phyloP scores from a whole-genome alignment of 2,329 filamentous ascomycete species.

The Zopfia rhizophila region DNA sequence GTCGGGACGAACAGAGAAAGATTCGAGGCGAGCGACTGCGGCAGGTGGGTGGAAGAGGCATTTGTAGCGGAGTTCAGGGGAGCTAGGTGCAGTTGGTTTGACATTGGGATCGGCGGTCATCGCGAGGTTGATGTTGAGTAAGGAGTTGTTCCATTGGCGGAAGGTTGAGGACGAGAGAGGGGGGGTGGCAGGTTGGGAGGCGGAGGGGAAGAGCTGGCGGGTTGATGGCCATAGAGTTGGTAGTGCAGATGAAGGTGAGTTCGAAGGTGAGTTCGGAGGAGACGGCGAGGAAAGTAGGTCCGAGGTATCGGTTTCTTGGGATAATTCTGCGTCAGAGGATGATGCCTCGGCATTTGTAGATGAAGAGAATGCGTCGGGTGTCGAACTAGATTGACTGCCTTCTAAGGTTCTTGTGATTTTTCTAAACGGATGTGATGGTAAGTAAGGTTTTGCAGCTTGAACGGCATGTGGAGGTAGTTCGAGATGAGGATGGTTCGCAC shows the following conservation, averaged over 20 bases:
- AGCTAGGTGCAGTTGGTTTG: slow-evolving; percentile 41
- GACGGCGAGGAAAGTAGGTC: slow-evolving; percentile 45
- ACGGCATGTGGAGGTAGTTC: slow-evolving; percentile 15
- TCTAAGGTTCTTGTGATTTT: slow-evolving; percentile 12
- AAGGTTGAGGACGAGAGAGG: slow-evolving; percentile 21
- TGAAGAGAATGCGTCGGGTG: slow-evolving; percentile 38
- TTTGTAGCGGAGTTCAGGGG: slow-evolving; percentile 55
- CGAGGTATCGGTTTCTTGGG: slow-evolving; percentile 44
- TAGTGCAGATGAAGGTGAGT: slow-evolving; percentile 24
- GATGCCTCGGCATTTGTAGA: slow-evolving; percentile 42
- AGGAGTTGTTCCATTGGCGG: slow-evolving; percentile 30
- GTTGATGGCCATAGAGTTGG: slow-evolving; percentile 39
- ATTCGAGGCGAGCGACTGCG: slow-evolving; percentile 2
- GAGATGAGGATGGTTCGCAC: slow-evolving; percentile 3
- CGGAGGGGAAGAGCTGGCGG: slow-evolving; percentile 35
- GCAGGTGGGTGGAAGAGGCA: slow-evolving; percentile 51
- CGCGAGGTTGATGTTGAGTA: slow-evolving; percentile 29
- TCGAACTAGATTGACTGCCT: slow-evolving; percentile 11
- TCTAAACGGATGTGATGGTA: slow-evolving; percentile 24
- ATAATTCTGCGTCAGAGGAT: slow-evolving; percentile 45
- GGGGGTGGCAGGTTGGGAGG: slow-evolving; percentile 42
- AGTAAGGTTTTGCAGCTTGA: slow-evolving; percentile 21
- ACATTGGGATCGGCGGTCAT: slow-evolving; percentile 34
- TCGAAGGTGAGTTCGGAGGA: slow-evolving; percentile 38
- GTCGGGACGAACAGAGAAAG: slow-evolving; percentile 6